These are phyloP conservation scores for Phytophthora hybrid DNA, from an alignment of 352 stramenopile genomes.

Conservation along the genomic window DNA sequence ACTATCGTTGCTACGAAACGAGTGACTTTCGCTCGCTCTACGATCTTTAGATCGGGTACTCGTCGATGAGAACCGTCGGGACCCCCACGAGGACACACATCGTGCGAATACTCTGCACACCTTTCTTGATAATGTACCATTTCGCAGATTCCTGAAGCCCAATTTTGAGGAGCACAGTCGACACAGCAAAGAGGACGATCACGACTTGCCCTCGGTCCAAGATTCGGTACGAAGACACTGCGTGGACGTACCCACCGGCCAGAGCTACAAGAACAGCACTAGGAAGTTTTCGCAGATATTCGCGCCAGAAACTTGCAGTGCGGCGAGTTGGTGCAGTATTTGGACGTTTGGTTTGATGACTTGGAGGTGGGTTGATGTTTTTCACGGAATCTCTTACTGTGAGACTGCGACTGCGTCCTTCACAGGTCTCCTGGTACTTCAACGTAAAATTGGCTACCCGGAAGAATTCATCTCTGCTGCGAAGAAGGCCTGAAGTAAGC, in stretches of 20 bases:
- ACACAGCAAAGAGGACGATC: slow-evolving; percentile 4
- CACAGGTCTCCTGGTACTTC: slow-evolving; percentile 14
- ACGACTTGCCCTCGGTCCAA: slow-evolving; percentile 3
- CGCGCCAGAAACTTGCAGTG: slow-evolving; percentile 14
- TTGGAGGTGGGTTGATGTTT: background rate
- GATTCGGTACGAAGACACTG: slow-evolving; percentile 5
- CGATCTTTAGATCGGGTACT: too few species aligned
- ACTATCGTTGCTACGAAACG: too few species aligned
- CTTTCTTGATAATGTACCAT: slow-evolving; percentile 1
- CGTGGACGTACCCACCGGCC: slow-evolving; percentile 27
- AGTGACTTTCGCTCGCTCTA: too few species aligned
- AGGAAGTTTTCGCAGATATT: background rate
- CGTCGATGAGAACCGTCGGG: background rate
- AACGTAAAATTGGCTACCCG: too few species aligned
- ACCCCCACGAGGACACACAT: slow-evolving; percentile 1
- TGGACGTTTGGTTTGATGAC: background rate
- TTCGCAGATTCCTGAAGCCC: background rate
- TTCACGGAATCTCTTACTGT: background rate
- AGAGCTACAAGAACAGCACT: slow-evolving; percentile 7
- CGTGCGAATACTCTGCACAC: background rate
- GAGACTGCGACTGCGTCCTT: background rate
- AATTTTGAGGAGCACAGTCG: background rate
- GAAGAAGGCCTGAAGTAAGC: too few species aligned
- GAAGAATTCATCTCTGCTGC: too few species aligned
- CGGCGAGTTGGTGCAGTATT: background rate